Percentiles rank a stretch among this genome's conserved stretches.
phyloP scores from a whole-genome alignment of 2,329 filamentous ascomycete species.

The Ophiocordyceps unilateralis region DNA sequence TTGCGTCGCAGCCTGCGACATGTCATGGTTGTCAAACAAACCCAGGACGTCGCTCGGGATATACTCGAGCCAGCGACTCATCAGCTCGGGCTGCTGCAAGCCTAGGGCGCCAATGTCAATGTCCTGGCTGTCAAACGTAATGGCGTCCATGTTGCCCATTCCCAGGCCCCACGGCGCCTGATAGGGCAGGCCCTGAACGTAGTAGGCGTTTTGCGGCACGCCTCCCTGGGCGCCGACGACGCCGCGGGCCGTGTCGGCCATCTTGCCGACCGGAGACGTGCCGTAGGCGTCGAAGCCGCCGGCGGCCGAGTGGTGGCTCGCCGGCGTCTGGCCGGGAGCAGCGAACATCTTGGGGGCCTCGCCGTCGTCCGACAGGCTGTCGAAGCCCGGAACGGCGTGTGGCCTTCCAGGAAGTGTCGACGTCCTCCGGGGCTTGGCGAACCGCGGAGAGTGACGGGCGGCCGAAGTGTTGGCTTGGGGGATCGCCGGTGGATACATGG shows the following conservation, averaged over 20 bases:
- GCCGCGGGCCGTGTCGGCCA: conserved; percentile 14
- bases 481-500: conserved; percentile 30
- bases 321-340: conserved; percentile 19
- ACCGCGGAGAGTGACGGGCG: conserved; percentile 24
- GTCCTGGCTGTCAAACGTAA: conserved; percentile 63
- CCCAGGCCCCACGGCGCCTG: conserved; percentile 14
- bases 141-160: conserved; percentile 25
- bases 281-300: conserved; percentile 25
- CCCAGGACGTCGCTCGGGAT: conserved; percentile 48
- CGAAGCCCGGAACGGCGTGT: conserved; percentile 11
- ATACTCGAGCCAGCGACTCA: conserved; percentile 57
- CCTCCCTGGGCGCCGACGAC: not conserved
- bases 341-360: conserved; percentile 17
- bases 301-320: conserved; percentile 23
- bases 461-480: conserved; percentile 31
- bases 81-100: conserved; percentile 40
- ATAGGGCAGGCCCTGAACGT: conserved; percentile 11
- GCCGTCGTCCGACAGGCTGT: conserved; percentile 11
- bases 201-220: conserved; percentile 9
- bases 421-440: conserved; percentile 9
- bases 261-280: conserved; percentile 23
- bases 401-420: conserved; percentile 7
- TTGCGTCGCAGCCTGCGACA: conserved; percentile 7
- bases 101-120: conserved; percentile 56
- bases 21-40: conserved; percentile 27